phyloP scores from a whole-genome alignment of 2,329 filamentous ascomycete species.

The Fusarium stilboides region DNA sequence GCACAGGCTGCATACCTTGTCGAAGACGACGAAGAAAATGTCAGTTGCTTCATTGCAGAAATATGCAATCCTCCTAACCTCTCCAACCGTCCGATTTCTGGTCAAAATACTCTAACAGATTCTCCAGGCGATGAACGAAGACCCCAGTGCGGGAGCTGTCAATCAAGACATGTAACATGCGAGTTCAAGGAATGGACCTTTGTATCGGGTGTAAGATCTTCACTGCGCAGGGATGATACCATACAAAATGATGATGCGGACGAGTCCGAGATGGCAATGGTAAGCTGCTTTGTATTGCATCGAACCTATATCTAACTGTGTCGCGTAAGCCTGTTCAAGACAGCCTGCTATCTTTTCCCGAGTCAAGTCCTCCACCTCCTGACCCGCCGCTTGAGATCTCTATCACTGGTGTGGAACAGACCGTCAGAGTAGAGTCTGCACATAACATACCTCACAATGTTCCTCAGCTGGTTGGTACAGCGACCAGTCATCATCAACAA shows the following conservation, averaged over 20 bases:
- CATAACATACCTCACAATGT: neutral
- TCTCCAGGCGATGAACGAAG: slow-evolving; percentile 32
- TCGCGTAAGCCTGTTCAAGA: slow-evolving; percentile 10
- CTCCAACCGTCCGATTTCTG: too few relatives aligned
- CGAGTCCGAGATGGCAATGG: slow-evolving; percentile 7
- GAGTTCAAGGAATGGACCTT: slow-evolving; percentile 42
- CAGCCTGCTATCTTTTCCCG: slow-evolving; percentile 13
- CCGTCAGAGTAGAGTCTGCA: neutral
- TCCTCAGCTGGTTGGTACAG: neutral
- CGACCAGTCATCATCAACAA: neutral
- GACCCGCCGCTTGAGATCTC: neutral
- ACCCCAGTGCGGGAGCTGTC: slow-evolving; percentile 33
- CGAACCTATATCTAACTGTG: neutral
- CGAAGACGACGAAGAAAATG: slow-evolving; percentile 41
- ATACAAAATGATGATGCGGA: neutral
- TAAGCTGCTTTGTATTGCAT: neutral
- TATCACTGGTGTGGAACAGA: neutral
- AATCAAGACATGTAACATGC: slow-evolving; percentile 32
- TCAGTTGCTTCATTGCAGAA: neutral
- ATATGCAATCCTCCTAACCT: too few relatives aligned
- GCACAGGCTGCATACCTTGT: slow-evolving; percentile 35
- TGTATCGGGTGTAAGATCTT: slow-evolving; percentile 23
- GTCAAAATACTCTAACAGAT: too few relatives aligned
- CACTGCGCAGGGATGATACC: slow-evolving; percentile 3
- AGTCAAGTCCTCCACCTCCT: slow-evolving; percentile 10